A percentile compares a stretch with the other conserved stretches of the same genome.
These are phyloP conservation scores for Amanita inopinata DNA, from an alignment of 768 basidiomycete genomes.

Conservation along the genomic window DNA sequence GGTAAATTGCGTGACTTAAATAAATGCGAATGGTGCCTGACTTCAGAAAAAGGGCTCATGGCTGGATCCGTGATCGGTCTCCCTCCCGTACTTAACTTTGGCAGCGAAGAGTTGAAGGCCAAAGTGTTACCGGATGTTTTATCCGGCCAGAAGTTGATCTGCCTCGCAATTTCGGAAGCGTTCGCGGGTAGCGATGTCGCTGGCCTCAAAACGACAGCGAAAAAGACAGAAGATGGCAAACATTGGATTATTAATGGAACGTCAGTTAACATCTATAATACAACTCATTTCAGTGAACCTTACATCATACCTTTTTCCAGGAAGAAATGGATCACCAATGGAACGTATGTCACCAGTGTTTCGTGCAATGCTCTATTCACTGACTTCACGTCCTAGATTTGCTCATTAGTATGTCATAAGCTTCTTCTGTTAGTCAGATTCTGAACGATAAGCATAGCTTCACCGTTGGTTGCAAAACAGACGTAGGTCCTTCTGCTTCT, in stretches of 20 bases:
- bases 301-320: constrained; percentile 16
- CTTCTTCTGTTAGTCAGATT: background rate
- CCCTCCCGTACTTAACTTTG: constrained; percentile 82
- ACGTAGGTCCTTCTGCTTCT: constrained; percentile 21
- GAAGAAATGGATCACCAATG: constrained; percentile 85
- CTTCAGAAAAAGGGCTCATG: constrained; percentile 45
- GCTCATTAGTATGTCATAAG: constrained; percentile 30
- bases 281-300: background rate
- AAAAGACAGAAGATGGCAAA: constrained; percentile 71
- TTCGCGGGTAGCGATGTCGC: constrained; percentile 79
- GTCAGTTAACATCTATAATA: constrained; percentile 17
- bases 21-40: too few species aligned
- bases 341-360: constrained; percentile 33
- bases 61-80: constrained; percentile 76
- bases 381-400: constrained; percentile 18
- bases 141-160: constrained; percentile 68
- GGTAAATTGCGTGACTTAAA: constrained; percentile 29
- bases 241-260: constrained; percentile 71
- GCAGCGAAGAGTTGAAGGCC: constrained; percentile 41
- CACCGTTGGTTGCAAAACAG: constrained; percentile 57
- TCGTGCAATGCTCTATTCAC: background rate
- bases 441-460: constrained; percentile 31
- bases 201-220: constrained; percentile 65
- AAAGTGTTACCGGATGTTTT: constrained; percentile 58
- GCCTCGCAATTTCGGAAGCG: constrained; percentile 82